Conservation (phyloP, 768 basidiomycete species). For the Tylopilus rubrobrunneus region DNA sequence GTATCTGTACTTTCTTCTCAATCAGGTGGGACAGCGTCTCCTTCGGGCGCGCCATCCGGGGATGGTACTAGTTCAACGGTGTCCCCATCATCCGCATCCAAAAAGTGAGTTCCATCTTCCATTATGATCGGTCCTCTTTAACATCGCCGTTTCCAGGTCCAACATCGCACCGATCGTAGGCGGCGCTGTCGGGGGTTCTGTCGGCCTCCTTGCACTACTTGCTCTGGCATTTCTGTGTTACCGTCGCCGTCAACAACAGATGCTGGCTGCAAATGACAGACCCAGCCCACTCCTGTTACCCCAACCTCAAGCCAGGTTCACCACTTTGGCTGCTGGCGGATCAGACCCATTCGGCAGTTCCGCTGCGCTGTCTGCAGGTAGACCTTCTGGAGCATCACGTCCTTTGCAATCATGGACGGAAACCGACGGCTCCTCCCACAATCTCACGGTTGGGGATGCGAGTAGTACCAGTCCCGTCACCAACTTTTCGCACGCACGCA, state of each 20-base stretch:
- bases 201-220: constrained; percentile 15
- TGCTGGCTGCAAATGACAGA: neutral
- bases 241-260: constrained; percentile 8
- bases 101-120: constrained; percentile 8
- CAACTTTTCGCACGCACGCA: neutral
- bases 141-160: constrained; percentile 5
- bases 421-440: neutral
- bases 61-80: neutral
- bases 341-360: constrained; percentile 7
- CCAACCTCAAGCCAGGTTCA: constrained; percentile 6
- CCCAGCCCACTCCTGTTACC: constrained; percentile 7
- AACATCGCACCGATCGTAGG: constrained; percentile 17
- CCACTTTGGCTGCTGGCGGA: neutral
- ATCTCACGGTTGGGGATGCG: neutral
- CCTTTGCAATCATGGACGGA: constrained; percentile 11
- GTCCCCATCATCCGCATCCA: constrained; percentile 4
- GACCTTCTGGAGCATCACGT: neutral
- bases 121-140: neutral
- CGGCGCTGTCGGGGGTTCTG: constrained; percentile 15
- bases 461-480: neutral
- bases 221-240: constrained; percentile 9
- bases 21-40: constrained; percentile 6
- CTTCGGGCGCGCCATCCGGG: constrained; percentile 14
- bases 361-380: neutral
- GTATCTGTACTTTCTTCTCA: constrained; percentile 4